Evolutionary conservation across 176 grass and related monocot species (phyloP), one percentile per base, ranked within the genome.

Genomic region (Musa troglodytarum): DNA sequence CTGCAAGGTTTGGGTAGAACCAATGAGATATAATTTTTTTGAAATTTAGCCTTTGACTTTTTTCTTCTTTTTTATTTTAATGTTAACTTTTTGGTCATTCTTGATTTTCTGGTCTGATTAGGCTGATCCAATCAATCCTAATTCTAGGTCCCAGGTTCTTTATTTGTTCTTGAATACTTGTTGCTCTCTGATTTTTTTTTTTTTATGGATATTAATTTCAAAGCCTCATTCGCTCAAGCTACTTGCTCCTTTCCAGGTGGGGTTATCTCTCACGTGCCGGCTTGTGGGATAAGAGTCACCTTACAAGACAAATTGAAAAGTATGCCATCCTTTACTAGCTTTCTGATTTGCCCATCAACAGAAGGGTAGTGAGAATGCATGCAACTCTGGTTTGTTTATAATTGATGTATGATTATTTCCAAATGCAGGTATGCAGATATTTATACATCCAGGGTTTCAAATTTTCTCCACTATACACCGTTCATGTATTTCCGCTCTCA

Each of bases 401-500:
- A 19, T 71, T 53, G 14, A 73, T 5, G 9, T 76, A 51, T 78
- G 12, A 24, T 81, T 12, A 74, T 51, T 73, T 74, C 8, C 74
- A 55, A 15, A 52, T 88, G 74, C 78, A 97, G 93, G 77, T 97
- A 97, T 88, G 93, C 90, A 25, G 93, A 97, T 83, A 97, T 97
- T 81, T 97, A 97, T 84, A 97, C 90, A 74, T 93, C 93, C 58
- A 90, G 87, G 79, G 93, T 97, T 78, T 97, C 93, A 81, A 97
- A 97, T 86, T 97, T 97, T 77, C 83, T 97, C 74, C 88, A 87
- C 13, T 97, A 97, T 76, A 97, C 93, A 25, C 93, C 93, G 74
- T 97, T 97, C 80, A 93, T 93, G 93, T 97, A 97, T 79, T 97
- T 97, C 82, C 86, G 76, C 54, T 92, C 90, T 69, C 93, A 92